Percentiles rank a stretch among this genome's conserved stretches.
Conservation (phyloP, 2,329 filamentous ascomycete species). For the Mariannaea sp. region DNA sequence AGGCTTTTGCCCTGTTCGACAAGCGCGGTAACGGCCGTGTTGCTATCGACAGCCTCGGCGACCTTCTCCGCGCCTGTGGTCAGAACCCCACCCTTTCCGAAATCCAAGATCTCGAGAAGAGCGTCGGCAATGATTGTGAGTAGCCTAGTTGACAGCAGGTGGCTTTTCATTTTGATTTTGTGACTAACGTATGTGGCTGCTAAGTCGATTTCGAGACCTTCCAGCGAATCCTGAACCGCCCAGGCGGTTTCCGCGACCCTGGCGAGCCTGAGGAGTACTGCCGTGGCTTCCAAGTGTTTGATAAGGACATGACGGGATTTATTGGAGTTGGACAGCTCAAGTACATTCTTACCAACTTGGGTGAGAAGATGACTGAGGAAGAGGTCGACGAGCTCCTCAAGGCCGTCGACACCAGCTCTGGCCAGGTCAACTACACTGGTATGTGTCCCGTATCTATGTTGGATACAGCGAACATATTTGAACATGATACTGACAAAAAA, state of each 20-base stretch:
- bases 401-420: constrained; percentile 93
- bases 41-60: constrained; percentile 81
- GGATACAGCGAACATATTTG: background rate
- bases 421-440: constrained; percentile 98
- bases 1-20: constrained; percentile 99
- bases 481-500: background rate
- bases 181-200: constrained; percentile 17
- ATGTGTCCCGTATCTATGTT: constrained; percentile 29
- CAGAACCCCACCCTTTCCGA: constrained; percentile 96
- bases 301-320: constrained; percentile 98
- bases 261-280: constrained; percentile 98
- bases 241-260: constrained; percentile 96
- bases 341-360: constrained; percentile 96
- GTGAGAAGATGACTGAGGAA: constrained; percentile 99
- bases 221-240: constrained; percentile 93
- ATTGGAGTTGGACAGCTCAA: constrained; percentile 97
- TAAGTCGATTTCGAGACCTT: constrained; percentile 98
- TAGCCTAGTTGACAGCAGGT: constrained; percentile 33
- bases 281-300: constrained; percentile 98
- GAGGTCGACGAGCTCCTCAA: constrained; percentile 99
- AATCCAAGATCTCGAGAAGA: constrained; percentile 91
- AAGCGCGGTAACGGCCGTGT: constrained; percentile 98
- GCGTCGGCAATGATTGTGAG: constrained; percentile 88
- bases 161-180: background rate
- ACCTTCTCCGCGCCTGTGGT: constrained; percentile 92